Evolutionary conservation across 306 rosid species (phyloP), one percentile per base, ranked within the genome.

Genomic region (Castanopsis chinensis): DNA sequence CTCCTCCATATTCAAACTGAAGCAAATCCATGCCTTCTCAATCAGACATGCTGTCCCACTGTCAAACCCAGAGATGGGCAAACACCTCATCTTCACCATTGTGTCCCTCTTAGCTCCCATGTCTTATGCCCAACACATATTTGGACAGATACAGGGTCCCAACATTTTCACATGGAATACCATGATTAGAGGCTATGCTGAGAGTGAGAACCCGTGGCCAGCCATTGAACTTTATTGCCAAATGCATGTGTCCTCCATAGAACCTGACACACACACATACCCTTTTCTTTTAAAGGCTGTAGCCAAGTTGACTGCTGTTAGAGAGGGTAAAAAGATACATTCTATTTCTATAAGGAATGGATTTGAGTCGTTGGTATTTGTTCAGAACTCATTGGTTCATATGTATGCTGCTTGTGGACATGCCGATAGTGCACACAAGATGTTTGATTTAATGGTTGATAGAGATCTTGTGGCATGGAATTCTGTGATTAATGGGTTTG

Each of bases 401-500:
- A 64, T 88, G 81, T 88, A 86, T 76, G 88, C 89, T 58, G 76
- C 85, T 76, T 83, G 85, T 53, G 91, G 91, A 13, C 76, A 84
- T 10, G 82, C 88, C 1, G 85, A 74, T 10, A 84, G 88, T 25
- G 91, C 91, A 27, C 41, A 84, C 78, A 30, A 77, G 80, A 53
- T 88, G 89, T 88, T 88, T 84, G 91, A 71, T 85, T 83, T 35
- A 86, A 88, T 84, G 88, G 8, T 0, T 13, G 80, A 81, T 0
- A 79, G 87, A 78, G 89, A 88, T 68, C 79, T 88, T 15, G 91
- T 88, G 53, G 91, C 91, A 60, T 88, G 91, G 89, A 88, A 86
- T 78, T 79, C 88, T 74, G 88, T 86, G 18, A 88, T 88, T 67
- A 86, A 88, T 82, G 91, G 89, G 51, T 88, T 83, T 84, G 86